These are phyloP conservation scores for Kregervanrija delftensis DNA, from an alignment of 805 yeast genomes.

Conservation along the genomic window DNA sequence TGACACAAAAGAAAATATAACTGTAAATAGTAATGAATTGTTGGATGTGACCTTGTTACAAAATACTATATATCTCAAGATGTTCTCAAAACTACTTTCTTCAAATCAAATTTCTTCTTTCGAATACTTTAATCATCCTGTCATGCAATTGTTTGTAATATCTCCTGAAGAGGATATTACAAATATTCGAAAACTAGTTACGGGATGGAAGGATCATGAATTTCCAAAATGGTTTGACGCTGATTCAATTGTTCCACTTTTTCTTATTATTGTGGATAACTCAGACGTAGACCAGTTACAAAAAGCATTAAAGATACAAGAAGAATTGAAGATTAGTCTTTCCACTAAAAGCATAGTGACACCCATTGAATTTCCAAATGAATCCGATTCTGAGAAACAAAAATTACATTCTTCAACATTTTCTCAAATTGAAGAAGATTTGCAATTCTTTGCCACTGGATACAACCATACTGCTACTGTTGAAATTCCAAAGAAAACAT, in stretches of 20 bases:
- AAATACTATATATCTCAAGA: constrained; percentile 47
- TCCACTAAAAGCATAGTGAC: constrained; percentile 3
- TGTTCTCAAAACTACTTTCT: constrained; percentile 52
- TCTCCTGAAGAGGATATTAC: constrained; percentile 48
- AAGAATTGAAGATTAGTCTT: constrained; percentile 19
- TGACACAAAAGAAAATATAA: too few relatives aligned
- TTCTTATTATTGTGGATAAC: constrained; percentile 45
- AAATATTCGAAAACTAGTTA: constrained; percentile 50
- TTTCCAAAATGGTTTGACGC: constrained; percentile 62
- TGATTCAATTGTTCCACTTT: constrained; percentile 51
- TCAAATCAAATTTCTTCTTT: constrained; percentile 61
- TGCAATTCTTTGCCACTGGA: neutral
- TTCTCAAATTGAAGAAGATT: neutral
- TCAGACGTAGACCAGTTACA: constrained; percentile 38
- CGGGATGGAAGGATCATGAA: constrained; percentile 39
- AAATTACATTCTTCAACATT: constrained; percentile 26
- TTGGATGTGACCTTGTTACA: constrained; percentile 20
- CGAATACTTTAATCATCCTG: constrained; percentile 85
- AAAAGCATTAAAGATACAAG: constrained; percentile 26
- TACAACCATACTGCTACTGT: neutral
- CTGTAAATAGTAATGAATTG: too few relatives aligned
- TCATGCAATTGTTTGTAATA: constrained; percentile 63
- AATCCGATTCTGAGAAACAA: constrained; percentile 1
- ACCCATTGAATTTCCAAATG: constrained; percentile 3
- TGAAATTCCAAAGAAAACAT: constrained; percentile 14